Percentiles rank a stretch among this genome's conserved stretches.
phyloP scores from a whole-genome alignment of 345 rosid species.

The Salix purpurea region DNA sequence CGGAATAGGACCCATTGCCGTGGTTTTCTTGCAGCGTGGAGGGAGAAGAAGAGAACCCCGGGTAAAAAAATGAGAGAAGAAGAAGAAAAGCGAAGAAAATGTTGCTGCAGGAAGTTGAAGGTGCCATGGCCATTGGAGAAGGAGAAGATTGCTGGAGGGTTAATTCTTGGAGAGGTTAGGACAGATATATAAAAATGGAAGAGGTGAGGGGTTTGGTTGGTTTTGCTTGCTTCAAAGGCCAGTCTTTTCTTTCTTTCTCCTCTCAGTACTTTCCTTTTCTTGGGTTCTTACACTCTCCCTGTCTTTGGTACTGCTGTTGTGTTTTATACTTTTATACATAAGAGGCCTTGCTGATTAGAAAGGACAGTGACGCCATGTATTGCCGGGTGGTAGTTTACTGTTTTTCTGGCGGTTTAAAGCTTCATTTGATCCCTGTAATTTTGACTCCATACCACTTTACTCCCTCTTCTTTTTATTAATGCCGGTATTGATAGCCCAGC shows the following conservation, averaged over 20 bases:
- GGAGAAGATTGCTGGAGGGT: background rate
- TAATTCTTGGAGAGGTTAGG: background rate
- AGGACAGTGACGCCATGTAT: background rate
- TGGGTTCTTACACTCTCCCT: background rate
- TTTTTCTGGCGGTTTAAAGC: too few species aligned
- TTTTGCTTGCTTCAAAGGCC: conserved; percentile 3
- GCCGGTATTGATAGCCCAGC: too few species aligned
- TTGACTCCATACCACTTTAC: too few species aligned
- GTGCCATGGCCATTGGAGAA: background rate
- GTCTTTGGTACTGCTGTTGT: background rate
- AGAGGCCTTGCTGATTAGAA: background rate
- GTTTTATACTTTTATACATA: background rate
- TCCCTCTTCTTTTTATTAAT: too few species aligned
- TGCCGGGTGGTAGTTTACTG: too few species aligned
- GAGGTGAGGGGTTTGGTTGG: background rate
- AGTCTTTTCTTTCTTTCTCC: background rate
- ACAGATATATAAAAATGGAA: background rate
- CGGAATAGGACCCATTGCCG: background rate
- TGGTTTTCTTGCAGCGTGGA: background rate
- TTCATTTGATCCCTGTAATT: too few species aligned
- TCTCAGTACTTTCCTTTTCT: background rate
- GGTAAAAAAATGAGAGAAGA: background rate
- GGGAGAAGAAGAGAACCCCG: background rate
- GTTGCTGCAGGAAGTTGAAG: background rate
- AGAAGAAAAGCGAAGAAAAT: background rate